Conservation (phyloP, 805 yeast genomes). For the Lachancea sp. region DNA sequence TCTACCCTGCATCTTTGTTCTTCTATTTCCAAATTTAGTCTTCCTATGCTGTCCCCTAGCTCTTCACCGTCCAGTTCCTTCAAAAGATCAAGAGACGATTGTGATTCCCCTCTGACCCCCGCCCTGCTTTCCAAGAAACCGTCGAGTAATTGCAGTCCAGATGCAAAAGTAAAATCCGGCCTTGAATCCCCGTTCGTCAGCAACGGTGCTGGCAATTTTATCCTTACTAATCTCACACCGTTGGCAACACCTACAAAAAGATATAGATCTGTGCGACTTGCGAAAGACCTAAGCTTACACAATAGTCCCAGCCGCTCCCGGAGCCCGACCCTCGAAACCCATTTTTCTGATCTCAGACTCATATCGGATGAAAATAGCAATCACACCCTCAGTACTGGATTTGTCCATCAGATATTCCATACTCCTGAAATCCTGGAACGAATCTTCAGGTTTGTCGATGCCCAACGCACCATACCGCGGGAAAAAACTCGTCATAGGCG, state of each 20-base stretch:
- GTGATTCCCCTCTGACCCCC: slow-evolving; percentile 7
- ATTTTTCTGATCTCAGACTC: slow-evolving; percentile 9
- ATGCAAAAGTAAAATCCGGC: neutral
- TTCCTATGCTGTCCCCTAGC: slow-evolving; percentile 1
- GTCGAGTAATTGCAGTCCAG: neutral
- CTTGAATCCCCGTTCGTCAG: neutral
- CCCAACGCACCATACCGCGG: slow-evolving; percentile 49
- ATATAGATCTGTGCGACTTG: too few relatives aligned
- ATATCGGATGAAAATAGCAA: neutral
- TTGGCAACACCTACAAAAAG: slow-evolving; percentile 7
- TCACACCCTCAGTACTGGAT: neutral
- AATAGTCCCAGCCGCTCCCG: neutral
- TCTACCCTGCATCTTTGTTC: too few relatives aligned
- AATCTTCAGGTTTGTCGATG: slow-evolving; percentile 58
- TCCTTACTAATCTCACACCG: slow-evolving; percentile 3
- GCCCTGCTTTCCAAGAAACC: slow-evolving; percentile 1
- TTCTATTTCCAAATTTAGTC: neutral
- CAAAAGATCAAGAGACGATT: slow-evolving; percentile 18
- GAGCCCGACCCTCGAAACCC: slow-evolving; percentile 3
- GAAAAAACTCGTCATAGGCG: slow-evolving; percentile 58
- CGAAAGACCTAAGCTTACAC: neutral
- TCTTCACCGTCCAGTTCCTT: slow-evolving; percentile 10
- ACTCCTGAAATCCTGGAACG: slow-evolving; percentile 70
- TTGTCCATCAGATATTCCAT: slow-evolving; percentile 45
- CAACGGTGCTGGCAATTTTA: neutral